Conservation (phyloP, 441 rosid genomes). For the Omphalea diandra region DNA sequence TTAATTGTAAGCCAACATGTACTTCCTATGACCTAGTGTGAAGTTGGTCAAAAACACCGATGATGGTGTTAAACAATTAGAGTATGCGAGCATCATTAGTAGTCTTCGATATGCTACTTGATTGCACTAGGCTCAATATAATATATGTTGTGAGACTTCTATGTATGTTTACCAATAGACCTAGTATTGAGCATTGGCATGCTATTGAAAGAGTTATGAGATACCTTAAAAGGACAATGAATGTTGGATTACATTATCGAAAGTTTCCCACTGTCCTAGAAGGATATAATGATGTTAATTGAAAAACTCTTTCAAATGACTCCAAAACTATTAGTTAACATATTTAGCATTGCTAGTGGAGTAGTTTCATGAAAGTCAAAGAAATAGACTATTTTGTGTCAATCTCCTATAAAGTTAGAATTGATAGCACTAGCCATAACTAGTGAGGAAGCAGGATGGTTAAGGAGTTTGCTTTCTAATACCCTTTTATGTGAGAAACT, state of each 20-base stretch:
- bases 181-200: no score
- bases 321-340: not conserved
- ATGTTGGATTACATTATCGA: no score
- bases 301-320: no score
- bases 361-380: not conserved
- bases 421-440: no score
- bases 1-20: not conserved
- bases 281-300: no score
- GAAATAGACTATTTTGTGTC: not conserved
- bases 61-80: not conserved
- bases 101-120: no score
- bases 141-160: no score
- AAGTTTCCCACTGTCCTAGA: no score
- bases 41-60: not conserved
- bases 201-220: no score
- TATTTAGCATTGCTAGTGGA: not conserved
- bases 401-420: not conserved
- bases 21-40: not conserved
- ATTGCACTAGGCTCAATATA: no score
- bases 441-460: conserved; percentile 14
- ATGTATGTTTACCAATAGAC: no score
- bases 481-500: not conserved
- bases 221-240: no score
- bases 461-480: not conserved
- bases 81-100: not conserved